phyloP scores from a whole-genome alignment of 805 yeast genomes.

The Ogataea methanolica region DNA sequence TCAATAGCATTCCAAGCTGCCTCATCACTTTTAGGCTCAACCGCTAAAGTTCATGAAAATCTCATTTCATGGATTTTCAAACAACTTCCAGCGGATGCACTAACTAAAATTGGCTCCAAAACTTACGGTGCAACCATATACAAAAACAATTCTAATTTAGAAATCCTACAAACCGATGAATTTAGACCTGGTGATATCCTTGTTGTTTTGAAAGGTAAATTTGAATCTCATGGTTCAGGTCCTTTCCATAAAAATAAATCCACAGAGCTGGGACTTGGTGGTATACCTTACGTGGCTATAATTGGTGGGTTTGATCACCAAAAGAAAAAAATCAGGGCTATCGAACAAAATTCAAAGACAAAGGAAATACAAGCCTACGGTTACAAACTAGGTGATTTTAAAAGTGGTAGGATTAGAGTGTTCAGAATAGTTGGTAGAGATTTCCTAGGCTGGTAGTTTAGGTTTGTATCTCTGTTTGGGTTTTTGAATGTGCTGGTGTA shows the following conservation, averaged over 20 bases:
- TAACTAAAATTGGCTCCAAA: conserved; percentile 52
- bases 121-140: conserved; percentile 74
- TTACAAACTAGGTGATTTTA: conserved; percentile 68
- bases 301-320: conserved; percentile 69
- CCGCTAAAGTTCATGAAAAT: conserved; percentile 22
- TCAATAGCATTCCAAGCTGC: conserved; percentile 43
- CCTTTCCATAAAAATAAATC: conserved; percentile 25
- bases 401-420: conserved; percentile 72
- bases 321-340: conserved; percentile 66
- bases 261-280: conserved; percentile 52
- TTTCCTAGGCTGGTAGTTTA: conserved; percentile 61
- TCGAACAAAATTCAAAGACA: conserved; percentile 41
- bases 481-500: too few species aligned
- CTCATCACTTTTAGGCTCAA: conserved; percentile 31
- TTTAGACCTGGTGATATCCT: conserved; percentile 82
- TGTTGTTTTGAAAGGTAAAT: conserved; percentile 69
- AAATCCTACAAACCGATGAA: conserved; percentile 51
- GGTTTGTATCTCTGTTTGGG: neutral
- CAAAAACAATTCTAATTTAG: conserved; percentile 46
- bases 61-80: conserved; percentile 34
- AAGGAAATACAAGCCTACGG: conserved; percentile 56
- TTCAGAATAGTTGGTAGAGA: conserved; percentile 75
- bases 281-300: conserved; percentile 51
- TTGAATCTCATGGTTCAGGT: conserved; percentile 56
- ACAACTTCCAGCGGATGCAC: conserved; percentile 31